Conservation (phyloP, 2,329 filamentous ascomycete genomes). For the Cladosporium sp. region DNA sequence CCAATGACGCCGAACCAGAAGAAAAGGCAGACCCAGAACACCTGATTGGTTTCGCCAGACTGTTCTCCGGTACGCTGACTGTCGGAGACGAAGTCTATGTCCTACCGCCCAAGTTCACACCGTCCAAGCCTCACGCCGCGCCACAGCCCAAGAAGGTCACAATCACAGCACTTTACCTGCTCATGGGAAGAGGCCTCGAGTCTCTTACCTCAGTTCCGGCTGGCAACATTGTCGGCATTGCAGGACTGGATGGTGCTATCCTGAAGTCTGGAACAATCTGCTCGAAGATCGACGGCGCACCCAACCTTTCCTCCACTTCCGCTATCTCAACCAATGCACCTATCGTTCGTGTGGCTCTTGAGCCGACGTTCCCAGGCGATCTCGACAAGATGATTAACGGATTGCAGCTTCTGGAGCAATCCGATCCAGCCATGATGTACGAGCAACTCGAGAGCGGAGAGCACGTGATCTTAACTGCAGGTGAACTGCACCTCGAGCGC, state of each 20-base stretch:
- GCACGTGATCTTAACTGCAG: conserved; percentile 91
- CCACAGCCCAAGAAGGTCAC: conserved; percentile 80
- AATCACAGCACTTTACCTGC: conserved; percentile 84
- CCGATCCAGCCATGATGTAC: conserved; percentile 93
- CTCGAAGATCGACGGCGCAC: conserved; percentile 79
- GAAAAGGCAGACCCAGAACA: conserved; percentile 76
- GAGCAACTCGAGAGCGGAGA: conserved; percentile 91
- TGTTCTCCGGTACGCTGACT: conserved; percentile 86
- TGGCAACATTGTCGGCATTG: conserved; percentile 93
- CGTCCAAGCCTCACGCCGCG: conserved; percentile 69
- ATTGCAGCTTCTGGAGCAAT: conserved; percentile 83
- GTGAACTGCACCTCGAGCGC: conserved; percentile 89
- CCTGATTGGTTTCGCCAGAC: conserved; percentile 88
- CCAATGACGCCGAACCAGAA: conserved; percentile 53
- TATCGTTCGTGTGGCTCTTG: conserved; percentile 94
- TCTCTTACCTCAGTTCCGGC: conserved; percentile 81
- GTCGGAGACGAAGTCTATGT: conserved; percentile 93
- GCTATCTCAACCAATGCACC: conserved; percentile 72
- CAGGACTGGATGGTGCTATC: conserved; percentile 88
- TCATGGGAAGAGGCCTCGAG: conserved; percentile 92
- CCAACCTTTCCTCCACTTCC: conserved; percentile 85
- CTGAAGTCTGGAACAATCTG: conserved; percentile 94
- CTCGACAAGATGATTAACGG: conserved; percentile 94
- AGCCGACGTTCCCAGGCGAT: conserved; percentile 86
- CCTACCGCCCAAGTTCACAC: conserved; percentile 88